Conservation (phyloP, 305 asterid species). For the Solanum hybrid region DNA sequence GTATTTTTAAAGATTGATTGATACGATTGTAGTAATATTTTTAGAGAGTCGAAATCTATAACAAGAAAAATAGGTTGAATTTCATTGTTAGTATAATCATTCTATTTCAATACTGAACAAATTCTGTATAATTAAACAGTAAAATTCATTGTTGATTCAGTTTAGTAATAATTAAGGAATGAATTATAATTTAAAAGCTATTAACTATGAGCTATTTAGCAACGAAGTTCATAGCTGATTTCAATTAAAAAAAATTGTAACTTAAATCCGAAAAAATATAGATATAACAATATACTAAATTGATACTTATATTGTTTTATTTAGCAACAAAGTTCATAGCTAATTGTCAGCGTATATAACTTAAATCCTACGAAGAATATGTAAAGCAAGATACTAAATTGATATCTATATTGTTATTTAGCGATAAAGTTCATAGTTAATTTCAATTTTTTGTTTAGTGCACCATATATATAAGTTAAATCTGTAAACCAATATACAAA, state of each 20-base stretch:
- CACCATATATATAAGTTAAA: not conserved
- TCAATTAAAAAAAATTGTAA: not conserved
- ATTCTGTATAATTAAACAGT: too few relatives aligned
- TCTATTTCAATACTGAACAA: not conserved
- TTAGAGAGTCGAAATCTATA: not conserved
- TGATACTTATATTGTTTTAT: not conserved
- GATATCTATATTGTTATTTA: not conserved
- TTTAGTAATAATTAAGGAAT: too few relatives aligned
- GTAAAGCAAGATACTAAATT: too few relatives aligned
- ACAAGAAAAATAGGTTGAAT: not conserved
- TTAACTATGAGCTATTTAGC: not conserved
- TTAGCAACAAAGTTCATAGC: not conserved
- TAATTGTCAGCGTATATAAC: not conserved
- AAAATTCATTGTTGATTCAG: fast-evolving
- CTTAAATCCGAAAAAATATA: not conserved
- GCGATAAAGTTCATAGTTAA: too few relatives aligned
- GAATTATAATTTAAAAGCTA: too few relatives aligned
- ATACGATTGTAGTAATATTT: too few relatives aligned
- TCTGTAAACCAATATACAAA: not conserved
- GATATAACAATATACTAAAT: fast-evolving
- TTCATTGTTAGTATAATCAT: not conserved
- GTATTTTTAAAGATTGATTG: not conserved
- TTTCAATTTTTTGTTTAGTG: too few relatives aligned
- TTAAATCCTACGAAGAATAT: not conserved
- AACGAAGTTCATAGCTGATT: not conserved